Evolutionary conservation across 345 rosid species (phyloP).

Genomic region (Laguncularia racemosa): DNA sequence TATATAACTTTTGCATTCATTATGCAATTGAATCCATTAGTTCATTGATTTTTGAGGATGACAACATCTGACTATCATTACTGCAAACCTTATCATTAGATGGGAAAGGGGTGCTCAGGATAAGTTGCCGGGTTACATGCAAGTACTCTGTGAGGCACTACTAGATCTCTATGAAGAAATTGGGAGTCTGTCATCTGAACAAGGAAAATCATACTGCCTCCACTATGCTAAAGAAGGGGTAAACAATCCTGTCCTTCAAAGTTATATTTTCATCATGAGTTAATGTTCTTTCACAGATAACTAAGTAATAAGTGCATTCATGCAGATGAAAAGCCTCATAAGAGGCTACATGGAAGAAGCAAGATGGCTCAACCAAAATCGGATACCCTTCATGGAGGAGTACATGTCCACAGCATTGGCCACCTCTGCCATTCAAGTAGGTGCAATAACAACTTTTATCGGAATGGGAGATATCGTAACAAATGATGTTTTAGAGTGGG

Average conservation of each 20-base stretch:
- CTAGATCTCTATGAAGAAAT: slow-evolving; percentile 13
- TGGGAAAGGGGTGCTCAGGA: background rate
- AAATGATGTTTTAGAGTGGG: slow-evolving; percentile 12
- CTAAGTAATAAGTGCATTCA: background rate
- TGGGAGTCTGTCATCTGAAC: background rate
- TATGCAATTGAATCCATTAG: no score
- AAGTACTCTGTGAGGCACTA: slow-evolving; percentile 3
- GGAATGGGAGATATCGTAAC: slow-evolving; percentile 9
- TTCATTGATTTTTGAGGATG: no score
- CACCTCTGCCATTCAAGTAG: background rate
- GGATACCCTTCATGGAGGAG: slow-evolving; percentile 20
- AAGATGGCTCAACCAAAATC: slow-evolving; percentile 12
- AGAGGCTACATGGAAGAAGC: slow-evolving; percentile 7
- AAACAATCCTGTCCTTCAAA: background rate
- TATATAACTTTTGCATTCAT: no score
- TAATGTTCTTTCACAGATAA: background rate
- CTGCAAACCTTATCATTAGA: background rate
- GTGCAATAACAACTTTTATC: slow-evolving; percentile 5
- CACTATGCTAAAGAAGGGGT: slow-evolving; percentile 20
- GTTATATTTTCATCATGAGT: background rate
- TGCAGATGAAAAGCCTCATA: slow-evolving; percentile 17
- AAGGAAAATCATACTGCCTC: slow-evolving; percentile 10
- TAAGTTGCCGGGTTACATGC: slow-evolving; percentile 14
- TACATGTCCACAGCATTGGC: slow-evolving; percentile 14
- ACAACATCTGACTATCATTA: background rate